phyloP scores from a whole-genome alignment of 2,329 filamentous ascomycete species.

The Pleoardoris graminearum region DNA sequence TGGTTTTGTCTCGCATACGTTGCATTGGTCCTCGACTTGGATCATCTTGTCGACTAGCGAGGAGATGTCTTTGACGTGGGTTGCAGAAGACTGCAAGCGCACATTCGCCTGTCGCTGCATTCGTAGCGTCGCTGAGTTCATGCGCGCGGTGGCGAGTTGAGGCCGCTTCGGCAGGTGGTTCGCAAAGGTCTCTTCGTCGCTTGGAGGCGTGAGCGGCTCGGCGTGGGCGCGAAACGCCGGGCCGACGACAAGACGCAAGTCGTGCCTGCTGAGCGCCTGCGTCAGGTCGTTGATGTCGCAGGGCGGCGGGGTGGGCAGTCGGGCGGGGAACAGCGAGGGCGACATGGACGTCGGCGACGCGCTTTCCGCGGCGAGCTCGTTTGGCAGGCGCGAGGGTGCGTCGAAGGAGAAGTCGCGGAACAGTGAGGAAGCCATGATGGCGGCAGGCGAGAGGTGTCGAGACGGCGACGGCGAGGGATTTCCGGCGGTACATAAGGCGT shows the following conservation, averaged over 20 bases:
- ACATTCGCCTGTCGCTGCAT: slow-evolving; percentile 48
- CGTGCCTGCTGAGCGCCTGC: slow-evolving; percentile 39
- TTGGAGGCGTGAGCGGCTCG: slow-evolving; percentile 31
- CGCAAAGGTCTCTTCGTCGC: slow-evolving; percentile 26
- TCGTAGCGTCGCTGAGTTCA: slow-evolving; percentile 43
- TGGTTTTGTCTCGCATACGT: slow-evolving; percentile 25
- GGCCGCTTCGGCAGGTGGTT: slow-evolving; percentile 11
- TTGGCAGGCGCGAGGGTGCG: slow-evolving; percentile 35
- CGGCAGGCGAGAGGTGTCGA: neutral
- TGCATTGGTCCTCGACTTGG: slow-evolving; percentile 48
- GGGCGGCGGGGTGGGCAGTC: slow-evolving; percentile 34
- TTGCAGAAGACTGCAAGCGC: slow-evolving; percentile 46
- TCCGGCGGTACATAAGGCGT: neutral
- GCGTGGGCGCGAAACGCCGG: slow-evolving; percentile 8
- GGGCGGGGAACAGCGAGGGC: slow-evolving; percentile 10
- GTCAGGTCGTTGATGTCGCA: slow-evolving; percentile 44
- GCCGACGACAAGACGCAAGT: slow-evolving; percentile 32
- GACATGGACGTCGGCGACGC: slow-evolving; percentile 39
- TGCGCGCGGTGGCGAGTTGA: slow-evolving; percentile 27
- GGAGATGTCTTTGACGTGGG: slow-evolving; percentile 48
- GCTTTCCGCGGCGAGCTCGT: slow-evolving; percentile 31
- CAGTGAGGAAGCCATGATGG: slow-evolving; percentile 24
- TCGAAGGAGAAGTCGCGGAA: slow-evolving; percentile 48
- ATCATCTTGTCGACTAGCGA: slow-evolving; percentile 50
- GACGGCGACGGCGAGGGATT: neutral